Evolutionary conservation across 495 filamentous ascomycete genomes (phyloP), one percentile per base, ranked within the genome.

Genomic region (Cetradonia linearis): DNA sequence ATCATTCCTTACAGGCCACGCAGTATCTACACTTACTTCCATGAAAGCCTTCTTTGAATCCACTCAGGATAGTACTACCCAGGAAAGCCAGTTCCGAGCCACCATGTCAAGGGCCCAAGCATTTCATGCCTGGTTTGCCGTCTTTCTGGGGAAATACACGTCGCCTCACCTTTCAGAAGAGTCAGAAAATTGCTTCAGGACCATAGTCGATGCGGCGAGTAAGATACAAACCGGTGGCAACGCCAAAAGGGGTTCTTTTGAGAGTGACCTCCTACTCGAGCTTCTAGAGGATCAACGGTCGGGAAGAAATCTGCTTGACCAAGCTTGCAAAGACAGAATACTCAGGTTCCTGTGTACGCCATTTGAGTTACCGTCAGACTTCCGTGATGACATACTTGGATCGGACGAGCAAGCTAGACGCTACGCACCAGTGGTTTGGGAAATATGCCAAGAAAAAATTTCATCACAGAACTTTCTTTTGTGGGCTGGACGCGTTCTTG

Each of bases 401-500:
- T 75, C 73, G 2, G 86, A 89, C 65, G 70, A 78, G 28, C 75
- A 83, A 20, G 82, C 87, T 5, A 64, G 77, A n/a, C 64, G 68
- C 3, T 85, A 83, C 64, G 80, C 81, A 28, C 72, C 83, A 34
- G 78, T 83, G 34, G 74, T 96, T 3, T 91, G 85, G 82, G 82
- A 86, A 64, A 89, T 83, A 27, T 86, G 89, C 64, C 79, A 82
- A 59, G 75, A 77, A 28, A 73, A 77, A 42, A 71, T 76, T 11
- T 76, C 85, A 34, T 85, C 84, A 47, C 73, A 76, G 31, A 79
- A 82, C 25, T 97, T 93, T 68, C 72, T 87, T 14, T 71, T 88
- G 5, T 98, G 93, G 93, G 87, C 86, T 42, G 90, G 86, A 8
- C 80, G 83, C 56, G 86, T 91, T 18, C 76, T 98, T 27, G 93